These are phyloP conservation scores for Ascochyta pisi DNA, from an alignment of 2,329 filamentous ascomycete species.

Conservation along the genomic window DNA sequence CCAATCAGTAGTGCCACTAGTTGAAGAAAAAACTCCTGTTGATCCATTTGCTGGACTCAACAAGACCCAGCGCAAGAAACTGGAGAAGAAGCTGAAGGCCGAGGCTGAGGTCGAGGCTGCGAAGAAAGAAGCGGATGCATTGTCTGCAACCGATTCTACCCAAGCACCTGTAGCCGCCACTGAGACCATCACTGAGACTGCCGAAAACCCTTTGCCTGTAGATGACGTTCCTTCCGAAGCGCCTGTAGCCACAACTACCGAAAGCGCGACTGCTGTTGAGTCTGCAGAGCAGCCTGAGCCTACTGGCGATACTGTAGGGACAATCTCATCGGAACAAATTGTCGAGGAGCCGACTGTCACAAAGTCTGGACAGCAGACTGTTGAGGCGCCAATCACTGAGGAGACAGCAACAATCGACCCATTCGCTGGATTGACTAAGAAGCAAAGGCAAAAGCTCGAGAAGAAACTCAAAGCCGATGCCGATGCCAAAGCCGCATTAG, in stretches of 20 bases:
- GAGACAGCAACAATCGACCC: conserved; percentile 26
- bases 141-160: too few relatives aligned
- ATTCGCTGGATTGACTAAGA: conserved; percentile 36
- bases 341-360: too few relatives aligned
- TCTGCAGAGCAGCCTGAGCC: too few relatives aligned
- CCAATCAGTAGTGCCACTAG: not conserved
- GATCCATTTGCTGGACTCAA: conserved; percentile 10
- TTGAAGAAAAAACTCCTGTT: conserved; percentile 15
- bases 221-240: too few relatives aligned
- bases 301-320: too few relatives aligned
- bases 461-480: conserved; percentile 42
- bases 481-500: conserved; percentile 24
- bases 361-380: too few relatives aligned
- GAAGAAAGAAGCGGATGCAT: too few relatives aligned
- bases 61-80: conserved; percentile 29
- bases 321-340: too few relatives aligned
- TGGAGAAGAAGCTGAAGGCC: conserved; percentile 21
- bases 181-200: not conserved
- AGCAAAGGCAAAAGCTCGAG: conserved; percentile 35
- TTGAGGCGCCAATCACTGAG: not conserved
- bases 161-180: too few relatives aligned
- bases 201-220: not conserved
- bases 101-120: too few relatives aligned
- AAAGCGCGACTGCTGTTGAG: too few relatives aligned
- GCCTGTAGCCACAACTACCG: too few relatives aligned